Percentiles rank a stretch among this genome's conserved stretches.
phyloP scores from a whole-genome alignment of 2,329 filamentous ascomycete species.

The Penicillium sp. region DNA sequence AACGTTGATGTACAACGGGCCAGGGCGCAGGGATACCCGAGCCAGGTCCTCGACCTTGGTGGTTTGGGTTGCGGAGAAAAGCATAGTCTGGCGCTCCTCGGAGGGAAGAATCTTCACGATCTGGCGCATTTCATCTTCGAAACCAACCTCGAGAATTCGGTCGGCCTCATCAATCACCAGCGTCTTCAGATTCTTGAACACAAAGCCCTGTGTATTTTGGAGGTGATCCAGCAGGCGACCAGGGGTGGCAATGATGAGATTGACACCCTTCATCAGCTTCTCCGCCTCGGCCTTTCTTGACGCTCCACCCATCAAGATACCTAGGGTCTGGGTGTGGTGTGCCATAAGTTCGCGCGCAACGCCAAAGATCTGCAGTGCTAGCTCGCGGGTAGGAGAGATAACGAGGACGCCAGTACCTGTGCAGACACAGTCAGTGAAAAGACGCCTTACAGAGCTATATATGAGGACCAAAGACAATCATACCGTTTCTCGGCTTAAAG shows the following conservation, averaged over 20 bases:
- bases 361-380: conserved; percentile 93
- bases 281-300: conserved; percentile 88
- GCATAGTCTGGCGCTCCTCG: conserved; percentile 85
- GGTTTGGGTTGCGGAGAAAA: conserved; percentile 98
- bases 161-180: conserved; percentile 96
- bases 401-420: conserved; percentile 78
- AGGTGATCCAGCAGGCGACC: conserved; percentile 91
- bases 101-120: conserved; percentile 92
- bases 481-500: conserved; percentile 89
- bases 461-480: conserved; percentile 7
- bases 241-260: conserved; percentile 89
- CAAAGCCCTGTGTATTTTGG: conserved; percentile 83
- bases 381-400: conserved; percentile 86
- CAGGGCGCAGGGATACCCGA: conserved; percentile 83
- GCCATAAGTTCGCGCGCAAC: conserved; percentile 91
- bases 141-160: conserved; percentile 92
- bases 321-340: conserved; percentile 90
- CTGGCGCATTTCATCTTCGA: conserved; percentile 97
- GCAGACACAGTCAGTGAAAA: conserved; percentile 6
- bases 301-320: conserved; percentile 93
- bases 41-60: conserved; percentile 98
- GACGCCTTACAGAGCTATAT: neutral
- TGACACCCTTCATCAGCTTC: conserved; percentile 91
- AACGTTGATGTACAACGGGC: conserved; percentile 95
- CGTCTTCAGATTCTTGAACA: conserved; percentile 88